Percentiles rank a stretch among this genome's conserved stretches.
Evolutionary conservation across 1,139 yeast genomes (phyloP).

Genomic region (Pneumocystis carinii): DNA sequence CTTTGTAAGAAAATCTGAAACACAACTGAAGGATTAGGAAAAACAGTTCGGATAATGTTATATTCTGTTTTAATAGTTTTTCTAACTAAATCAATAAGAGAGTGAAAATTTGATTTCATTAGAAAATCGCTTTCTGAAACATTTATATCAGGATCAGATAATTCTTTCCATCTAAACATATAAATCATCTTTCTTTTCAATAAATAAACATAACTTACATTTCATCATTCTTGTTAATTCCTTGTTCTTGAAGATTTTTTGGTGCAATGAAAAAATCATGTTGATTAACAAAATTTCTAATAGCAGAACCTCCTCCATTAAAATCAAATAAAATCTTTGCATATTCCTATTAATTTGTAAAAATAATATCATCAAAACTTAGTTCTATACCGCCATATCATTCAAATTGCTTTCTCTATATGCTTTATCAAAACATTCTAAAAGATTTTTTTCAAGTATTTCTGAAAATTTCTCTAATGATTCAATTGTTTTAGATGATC

Average conservation of each 20-base stretch:
- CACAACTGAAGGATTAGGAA: slow-evolving; percentile 53
- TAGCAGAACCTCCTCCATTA: slow-evolving; percentile 74
- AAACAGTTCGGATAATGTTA: slow-evolving; percentile 56
- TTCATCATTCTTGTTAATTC: slow-evolving; percentile 24
- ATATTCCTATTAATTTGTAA: slow-evolving; percentile 22
- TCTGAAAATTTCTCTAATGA: slow-evolving; percentile 59
- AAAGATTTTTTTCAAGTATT: slow-evolving; percentile 48
- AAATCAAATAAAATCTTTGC: slow-evolving; percentile 66
- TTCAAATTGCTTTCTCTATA: slow-evolving; percentile 42
- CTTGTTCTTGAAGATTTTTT: slow-evolving; percentile 28
- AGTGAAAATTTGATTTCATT: slow-evolving; percentile 23
- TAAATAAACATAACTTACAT: slow-evolving; percentile 14
- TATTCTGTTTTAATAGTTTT: slow-evolving; percentile 52
- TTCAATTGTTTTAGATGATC: slow-evolving; percentile 16
- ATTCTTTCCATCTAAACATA: slow-evolving; percentile 27
- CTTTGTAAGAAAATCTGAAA: slow-evolving; percentile 58
- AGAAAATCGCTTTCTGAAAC: slow-evolving; percentile 25
- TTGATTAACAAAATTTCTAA: slow-evolving; percentile 68
- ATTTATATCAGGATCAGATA: slow-evolving; percentile 34
- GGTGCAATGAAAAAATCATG: slow-evolving; percentile 54
- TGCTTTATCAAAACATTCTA: slow-evolving; percentile 28
- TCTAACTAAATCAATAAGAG: slow-evolving; percentile 30
- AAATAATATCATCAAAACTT: neutral
- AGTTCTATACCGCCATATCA: slow-evolving; percentile 48
- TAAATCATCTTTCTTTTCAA: neutral